Conservation (phyloP, 352 stramenopile species). For the Thraustotheca clavata region DNA sequence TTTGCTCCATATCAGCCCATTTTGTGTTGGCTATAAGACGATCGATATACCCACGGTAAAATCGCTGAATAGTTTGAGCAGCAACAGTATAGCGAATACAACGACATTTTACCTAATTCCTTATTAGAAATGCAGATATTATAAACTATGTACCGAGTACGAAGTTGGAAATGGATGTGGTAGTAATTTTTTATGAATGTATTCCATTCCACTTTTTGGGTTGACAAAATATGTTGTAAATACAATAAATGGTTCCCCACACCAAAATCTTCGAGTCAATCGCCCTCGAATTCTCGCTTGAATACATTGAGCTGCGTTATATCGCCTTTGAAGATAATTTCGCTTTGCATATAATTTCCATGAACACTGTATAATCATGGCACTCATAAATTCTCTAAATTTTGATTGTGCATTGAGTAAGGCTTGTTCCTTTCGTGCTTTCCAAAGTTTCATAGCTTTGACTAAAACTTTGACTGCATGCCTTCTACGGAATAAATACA, state of each 20-base stretch:
- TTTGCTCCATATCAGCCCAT: conserved; percentile 59
- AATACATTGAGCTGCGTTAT: conserved; percentile 37
- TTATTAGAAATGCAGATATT: neutral
- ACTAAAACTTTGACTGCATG: conserved; percentile 44
- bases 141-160: conserved; percentile 33
- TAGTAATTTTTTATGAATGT: conserved; percentile 37
- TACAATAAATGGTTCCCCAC: conserved; percentile 41
- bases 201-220: conserved; percentile 33
- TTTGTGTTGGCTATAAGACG: conserved; percentile 45
- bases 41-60: conserved; percentile 42
- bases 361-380: conserved; percentile 51
- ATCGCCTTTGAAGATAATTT: conserved; percentile 37
- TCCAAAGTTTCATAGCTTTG: conserved; percentile 35
- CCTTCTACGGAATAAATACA: conserved; percentile 39
- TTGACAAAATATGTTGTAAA: conserved; percentile 37
- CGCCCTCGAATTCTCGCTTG: conserved; percentile 52
- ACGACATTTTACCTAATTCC: conserved; percentile 25
- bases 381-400: conserved; percentile 38
- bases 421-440: conserved; percentile 27
- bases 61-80: conserved; percentile 36
- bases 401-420: conserved; percentile 27
- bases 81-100: conserved; percentile 34
- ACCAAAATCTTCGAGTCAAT: conserved; percentile 59
- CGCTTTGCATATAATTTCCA: conserved; percentile 46
- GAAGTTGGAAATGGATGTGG: conserved; percentile 32